Percentiles rank a stretch among this genome's conserved stretches.
phyloP scores from a whole-genome alignment of 1,284 basidiomycete species.

The Trametes versicolor region DNA sequence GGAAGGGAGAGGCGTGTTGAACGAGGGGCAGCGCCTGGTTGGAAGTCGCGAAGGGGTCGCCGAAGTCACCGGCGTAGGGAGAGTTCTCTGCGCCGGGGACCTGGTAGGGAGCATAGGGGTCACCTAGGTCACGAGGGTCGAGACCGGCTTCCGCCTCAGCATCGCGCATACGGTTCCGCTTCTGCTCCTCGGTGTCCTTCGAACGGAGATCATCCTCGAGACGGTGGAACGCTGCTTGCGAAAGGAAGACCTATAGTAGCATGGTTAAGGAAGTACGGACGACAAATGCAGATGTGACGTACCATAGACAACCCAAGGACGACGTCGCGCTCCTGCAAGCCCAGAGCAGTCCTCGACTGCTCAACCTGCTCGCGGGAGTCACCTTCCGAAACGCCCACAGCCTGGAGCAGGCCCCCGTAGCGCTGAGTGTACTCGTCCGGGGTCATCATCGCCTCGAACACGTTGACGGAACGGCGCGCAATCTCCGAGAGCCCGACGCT shows the following conservation, averaged over 20 bases:
- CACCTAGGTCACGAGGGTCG: slow-evolving; percentile 72
- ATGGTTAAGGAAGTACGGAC: not conserved
- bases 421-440: slow-evolving; percentile 89
- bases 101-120: slow-evolving; percentile 82
- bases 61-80: slow-evolving; percentile 58
- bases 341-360: slow-evolving; percentile 70
- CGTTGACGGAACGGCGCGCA: slow-evolving; percentile 69
- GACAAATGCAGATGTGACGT: slow-evolving; percentile 1
- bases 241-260: slow-evolving; percentile 83
- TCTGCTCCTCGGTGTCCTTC: slow-evolving; percentile 86
- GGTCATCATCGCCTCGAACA: slow-evolving; percentile 89
- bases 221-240: slow-evolving; percentile 86
- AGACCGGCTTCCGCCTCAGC: slow-evolving; percentile 77
- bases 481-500: slow-evolving; percentile 86
- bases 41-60: slow-evolving; percentile 60
- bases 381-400: slow-evolving; percentile 60
- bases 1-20: slow-evolving; percentile 79
- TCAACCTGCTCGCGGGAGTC: slow-evolving; percentile 62
- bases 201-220: slow-evolving; percentile 91
- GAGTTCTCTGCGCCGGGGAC: slow-evolving; percentile 57
- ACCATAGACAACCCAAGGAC: slow-evolving; percentile 87
- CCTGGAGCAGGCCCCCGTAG: slow-evolving; percentile 71
- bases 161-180: slow-evolving; percentile 77
- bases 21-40: slow-evolving; percentile 80
- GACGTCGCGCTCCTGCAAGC: slow-evolving; percentile 78